Conservation (phyloP, 768 basidiomycete genomes). For the Leccinum incarnatum region DNA sequence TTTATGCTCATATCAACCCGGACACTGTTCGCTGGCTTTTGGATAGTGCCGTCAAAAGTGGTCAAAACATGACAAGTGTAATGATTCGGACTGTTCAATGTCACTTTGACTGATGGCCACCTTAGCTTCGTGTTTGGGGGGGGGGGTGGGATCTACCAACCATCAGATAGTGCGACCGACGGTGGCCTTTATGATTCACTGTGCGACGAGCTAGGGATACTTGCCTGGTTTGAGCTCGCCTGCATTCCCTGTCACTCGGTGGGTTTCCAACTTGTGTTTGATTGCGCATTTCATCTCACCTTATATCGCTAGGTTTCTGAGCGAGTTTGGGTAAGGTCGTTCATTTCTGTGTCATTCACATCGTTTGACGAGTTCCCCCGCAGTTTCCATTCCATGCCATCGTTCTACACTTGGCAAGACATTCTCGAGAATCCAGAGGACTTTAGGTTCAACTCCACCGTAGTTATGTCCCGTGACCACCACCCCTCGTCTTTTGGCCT, state of each 20-base stretch:
- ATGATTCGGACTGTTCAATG: not conserved
- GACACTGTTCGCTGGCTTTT: too few species aligned
- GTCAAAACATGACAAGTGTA: constrained; percentile 55
- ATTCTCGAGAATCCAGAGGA: constrained; percentile 48
- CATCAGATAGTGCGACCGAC: too few species aligned
- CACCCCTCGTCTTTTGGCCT: constrained; percentile 49
- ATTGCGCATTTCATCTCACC: not conserved
- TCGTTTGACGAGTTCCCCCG: not conserved
- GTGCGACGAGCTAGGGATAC: too few species aligned
- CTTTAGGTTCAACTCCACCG: constrained; percentile 57
- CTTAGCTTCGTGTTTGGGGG: constrained; percentile 39
- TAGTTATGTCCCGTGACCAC: constrained; percentile 54
- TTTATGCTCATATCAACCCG: constrained; percentile 50
- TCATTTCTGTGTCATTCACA: not conserved
- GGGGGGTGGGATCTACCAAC: too few species aligned
- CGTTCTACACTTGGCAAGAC: constrained; percentile 60
- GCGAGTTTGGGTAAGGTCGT: constrained; percentile 52
- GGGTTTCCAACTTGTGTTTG: constrained; percentile 3
- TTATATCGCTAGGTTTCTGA: constrained; percentile 43
- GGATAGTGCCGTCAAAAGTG: constrained; percentile 33
- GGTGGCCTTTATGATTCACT: too few species aligned
- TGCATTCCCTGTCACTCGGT: constrained; percentile 50
- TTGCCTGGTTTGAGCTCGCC: too few species aligned
- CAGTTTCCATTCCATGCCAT: constrained; percentile 63
- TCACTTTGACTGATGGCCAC: not conserved